Conservation (phyloP, 2,329 filamentous ascomycete genomes). For the Ceratocystis variospora region DNA sequence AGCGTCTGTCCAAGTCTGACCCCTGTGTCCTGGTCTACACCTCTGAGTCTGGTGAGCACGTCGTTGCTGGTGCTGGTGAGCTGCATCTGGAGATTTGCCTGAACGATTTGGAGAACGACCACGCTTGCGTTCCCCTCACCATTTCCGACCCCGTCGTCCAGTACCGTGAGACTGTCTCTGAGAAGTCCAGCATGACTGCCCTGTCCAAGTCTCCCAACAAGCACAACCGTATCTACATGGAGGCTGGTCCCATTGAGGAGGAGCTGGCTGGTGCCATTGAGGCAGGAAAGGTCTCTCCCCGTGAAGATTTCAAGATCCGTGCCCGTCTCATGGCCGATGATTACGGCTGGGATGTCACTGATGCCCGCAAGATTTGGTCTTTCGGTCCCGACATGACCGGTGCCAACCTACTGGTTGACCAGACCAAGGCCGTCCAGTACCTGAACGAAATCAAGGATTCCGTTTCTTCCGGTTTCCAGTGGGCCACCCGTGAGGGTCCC, state of each 20-base stretch:
- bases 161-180: slow-evolving; percentile 91
- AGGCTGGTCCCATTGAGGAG: slow-evolving; percentile 79
- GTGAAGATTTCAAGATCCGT: slow-evolving; percentile 98
- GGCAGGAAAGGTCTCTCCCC: slow-evolving; percentile 75
- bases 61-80: slow-evolving; percentile 98
- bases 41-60: slow-evolving; percentile 89
- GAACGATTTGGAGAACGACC: slow-evolving; percentile 99
- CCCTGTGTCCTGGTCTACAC: slow-evolving; percentile 91
- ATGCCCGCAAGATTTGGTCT: slow-evolving; percentile 99
- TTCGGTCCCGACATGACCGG: slow-evolving; percentile 97
- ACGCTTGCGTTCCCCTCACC: slow-evolving; percentile 94
- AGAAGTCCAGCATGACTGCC: slow-evolving; percentile 81
- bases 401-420: slow-evolving; percentile 96
- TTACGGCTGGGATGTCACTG: slow-evolving; percentile 97
- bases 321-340: slow-evolving; percentile 93
- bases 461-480: slow-evolving; percentile 99
- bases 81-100: slow-evolving; percentile 99
- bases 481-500: slow-evolving; percentile 95
- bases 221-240: slow-evolving; percentile 99
- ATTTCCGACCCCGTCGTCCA: slow-evolving; percentile 96
- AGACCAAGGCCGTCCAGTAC: slow-evolving; percentile 99
- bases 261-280: slow-evolving; percentile 87
- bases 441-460: slow-evolving; percentile 99
- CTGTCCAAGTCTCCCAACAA: slow-evolving; percentile 99
- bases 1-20: slow-evolving; percentile 99